phyloP scores from a whole-genome alignment of 192 early-diverging fungal species.

The Coemansia sp. region DNA sequence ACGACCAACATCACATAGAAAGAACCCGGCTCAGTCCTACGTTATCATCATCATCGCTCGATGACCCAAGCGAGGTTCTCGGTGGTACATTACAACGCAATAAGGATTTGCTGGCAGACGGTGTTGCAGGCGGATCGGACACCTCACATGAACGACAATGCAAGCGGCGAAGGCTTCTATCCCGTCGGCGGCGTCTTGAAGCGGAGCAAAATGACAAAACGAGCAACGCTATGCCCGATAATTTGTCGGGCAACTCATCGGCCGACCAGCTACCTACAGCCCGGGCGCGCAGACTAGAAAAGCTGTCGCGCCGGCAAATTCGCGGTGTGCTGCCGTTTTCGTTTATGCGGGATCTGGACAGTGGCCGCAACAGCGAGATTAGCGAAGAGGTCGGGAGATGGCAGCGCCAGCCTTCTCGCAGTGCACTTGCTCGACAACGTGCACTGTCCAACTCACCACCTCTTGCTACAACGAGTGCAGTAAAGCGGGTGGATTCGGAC shows the following conservation, averaged over 20 bases:
- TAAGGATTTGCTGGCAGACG: not conserved
- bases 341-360: constrained; percentile 40
- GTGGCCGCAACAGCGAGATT: constrained; percentile 17
- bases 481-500: not conserved
- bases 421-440: constrained; percentile 2
- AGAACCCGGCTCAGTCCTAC: not conserved
- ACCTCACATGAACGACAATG: not conserved
- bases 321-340: constrained; percentile 49
- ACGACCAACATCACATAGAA: not conserved
- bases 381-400: constrained; percentile 16
- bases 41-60: constrained; percentile 3
- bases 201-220: not conserved
- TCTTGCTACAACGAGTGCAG: not conserved
- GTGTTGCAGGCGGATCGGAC: not conserved
- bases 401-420: not conserved
- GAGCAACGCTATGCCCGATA: too few species aligned
- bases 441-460: constrained; percentile 24
- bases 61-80: not conserved
- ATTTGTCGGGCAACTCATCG: not conserved
- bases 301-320: constrained; percentile 38
- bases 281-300: constrained; percentile 14
- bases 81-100: not conserved
- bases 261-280: constrained; percentile 15
- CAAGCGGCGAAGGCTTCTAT: constrained; percentile 7
- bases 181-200: not conserved